phyloP scores from a whole-genome alignment of 2,329 filamentous ascomycete species.

The Metarhizium album region DNA sequence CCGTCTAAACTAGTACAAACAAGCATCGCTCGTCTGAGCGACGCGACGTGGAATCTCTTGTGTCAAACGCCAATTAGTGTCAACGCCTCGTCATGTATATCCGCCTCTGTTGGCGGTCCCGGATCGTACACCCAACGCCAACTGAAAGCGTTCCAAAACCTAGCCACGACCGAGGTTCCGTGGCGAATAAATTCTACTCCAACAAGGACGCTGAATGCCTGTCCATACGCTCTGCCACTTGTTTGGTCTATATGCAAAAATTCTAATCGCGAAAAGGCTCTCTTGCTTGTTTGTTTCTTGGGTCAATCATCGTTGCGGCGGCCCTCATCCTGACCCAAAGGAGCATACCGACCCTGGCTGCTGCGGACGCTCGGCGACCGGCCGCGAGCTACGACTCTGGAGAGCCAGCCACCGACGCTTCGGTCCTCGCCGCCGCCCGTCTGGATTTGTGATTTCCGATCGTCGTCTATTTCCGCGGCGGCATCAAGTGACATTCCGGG shows the following conservation, averaged over 20 bases:
- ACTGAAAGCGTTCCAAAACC: background rate
- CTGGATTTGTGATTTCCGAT: conserved; percentile 31
- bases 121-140: background rate
- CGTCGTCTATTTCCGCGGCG: conserved; percentile 45
- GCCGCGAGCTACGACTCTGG: conserved; percentile 28
- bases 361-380: conserved; percentile 27
- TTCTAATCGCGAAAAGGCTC: conserved; percentile 15
- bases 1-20: background rate
- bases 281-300: conserved; percentile 6
- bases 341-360: conserved; percentile 30
- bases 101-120: background rate
- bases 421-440: conserved; percentile 24
- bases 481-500: conserved; percentile 76
- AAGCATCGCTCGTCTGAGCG: background rate
- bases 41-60: background rate
- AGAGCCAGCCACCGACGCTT: conserved; percentile 40
- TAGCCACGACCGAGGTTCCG: conserved; percentile 1
- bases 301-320: conserved; percentile 17
- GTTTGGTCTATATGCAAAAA: conserved; percentile 26
- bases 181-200: background rate
- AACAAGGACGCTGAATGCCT: background rate
- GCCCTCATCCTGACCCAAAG: conserved; percentile 29
- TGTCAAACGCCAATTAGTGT: background rate
- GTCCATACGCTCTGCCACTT: background rate
- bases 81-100: background rate